A percentile compares a stretch with the other conserved stretches of the same genome.
Conservation (phyloP, 495 filamentous ascomycete species). For the Penicillium argentinense region DNA sequence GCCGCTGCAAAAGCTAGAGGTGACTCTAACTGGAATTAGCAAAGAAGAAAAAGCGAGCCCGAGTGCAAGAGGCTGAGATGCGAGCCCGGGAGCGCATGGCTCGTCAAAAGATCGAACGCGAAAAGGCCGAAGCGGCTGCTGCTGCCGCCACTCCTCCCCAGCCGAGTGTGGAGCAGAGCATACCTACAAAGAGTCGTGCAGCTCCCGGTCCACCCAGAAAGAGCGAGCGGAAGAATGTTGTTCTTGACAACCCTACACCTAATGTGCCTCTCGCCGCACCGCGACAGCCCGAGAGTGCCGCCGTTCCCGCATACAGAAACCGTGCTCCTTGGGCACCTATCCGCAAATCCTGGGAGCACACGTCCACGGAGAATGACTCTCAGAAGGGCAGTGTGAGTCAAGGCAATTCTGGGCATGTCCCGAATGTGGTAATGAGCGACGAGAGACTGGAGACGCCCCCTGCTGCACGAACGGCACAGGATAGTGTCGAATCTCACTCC, state of each 20-base stretch:
- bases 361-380: too few relatives aligned
- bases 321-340: too few relatives aligned
- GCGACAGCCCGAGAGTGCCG: constrained; percentile 7
- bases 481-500: constrained; percentile 23
- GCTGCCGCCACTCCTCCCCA: constrained; percentile 16
- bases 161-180: constrained; percentile 9
- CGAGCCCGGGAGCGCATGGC: constrained; percentile 51
- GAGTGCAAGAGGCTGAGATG: constrained; percentile 75
- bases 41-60: constrained; percentile 87
- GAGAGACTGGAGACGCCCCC: constrained; percentile 19
- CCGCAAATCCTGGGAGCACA: too few relatives aligned
- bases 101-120: constrained; percentile 29
- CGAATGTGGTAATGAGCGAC: constrained; percentile 5
- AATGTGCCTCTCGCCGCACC: constrained; percentile 2
- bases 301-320: too few relatives aligned
- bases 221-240: constrained; percentile 2
- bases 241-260: constrained; percentile 1
- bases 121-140: constrained; percentile 16
- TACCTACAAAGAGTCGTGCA: constrained; percentile 3
- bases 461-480: constrained; percentile 18
- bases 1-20: constrained; percentile 88
- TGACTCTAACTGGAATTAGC: constrained; percentile 81
- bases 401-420: too few relatives aligned
- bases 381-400: too few relatives aligned
- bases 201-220: not conserved